Base-by-base conservation (phyloP, 352 stramenopile species). In the Phytophthora sp. region DNA sequence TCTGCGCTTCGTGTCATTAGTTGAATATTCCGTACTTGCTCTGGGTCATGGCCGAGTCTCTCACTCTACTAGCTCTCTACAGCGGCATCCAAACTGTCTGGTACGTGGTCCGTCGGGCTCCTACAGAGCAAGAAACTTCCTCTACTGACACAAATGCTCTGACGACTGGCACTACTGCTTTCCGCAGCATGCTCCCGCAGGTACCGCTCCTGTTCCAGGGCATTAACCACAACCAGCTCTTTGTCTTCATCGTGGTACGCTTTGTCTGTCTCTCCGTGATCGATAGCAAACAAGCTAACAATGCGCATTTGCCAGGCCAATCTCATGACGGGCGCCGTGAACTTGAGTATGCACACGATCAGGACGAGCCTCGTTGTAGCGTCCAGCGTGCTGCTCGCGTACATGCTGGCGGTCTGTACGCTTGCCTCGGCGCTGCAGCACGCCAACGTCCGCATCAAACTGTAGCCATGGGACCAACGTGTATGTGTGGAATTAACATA, bases 301-400 rank as follows among this genome's bases (percentile, higher is more conserved):
- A 39, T 31, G 31, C 21, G 9, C 9, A 41, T 45, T 15, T 59
- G 26, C 23, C 44, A 93, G 85, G 82, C 87, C 57, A 95, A 95
- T 67, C 51, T 95, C 2, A 77, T 83, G 51, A 95, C 87, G 18
- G 87, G 87, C 0, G 81, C 60, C 16, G 76, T 93, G 16, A 95
- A 95, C 50, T 49, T 95, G 47, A 88, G 75, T 65, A 94, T 93
- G 81, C 74, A 82, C 46, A 95, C 87, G 15, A 93, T 95, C 66
- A 83, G 91, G 57, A 76, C 84, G 23, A 79, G 62, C 26, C 27
- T 67, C 5, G 13, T 41, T 3, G 64, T 71, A 11, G 83, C 84
- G 18, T 71, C 66, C 13, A 59, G 21, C 7, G 81, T 95, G 52
- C 69, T 93, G 3, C 44, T 76, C 5, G 31, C 67, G 39, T 93